Evolutionary conservation across 148 eudicot species (phyloP).

Genomic region (Heliamphora exappendiculata): DNA sequence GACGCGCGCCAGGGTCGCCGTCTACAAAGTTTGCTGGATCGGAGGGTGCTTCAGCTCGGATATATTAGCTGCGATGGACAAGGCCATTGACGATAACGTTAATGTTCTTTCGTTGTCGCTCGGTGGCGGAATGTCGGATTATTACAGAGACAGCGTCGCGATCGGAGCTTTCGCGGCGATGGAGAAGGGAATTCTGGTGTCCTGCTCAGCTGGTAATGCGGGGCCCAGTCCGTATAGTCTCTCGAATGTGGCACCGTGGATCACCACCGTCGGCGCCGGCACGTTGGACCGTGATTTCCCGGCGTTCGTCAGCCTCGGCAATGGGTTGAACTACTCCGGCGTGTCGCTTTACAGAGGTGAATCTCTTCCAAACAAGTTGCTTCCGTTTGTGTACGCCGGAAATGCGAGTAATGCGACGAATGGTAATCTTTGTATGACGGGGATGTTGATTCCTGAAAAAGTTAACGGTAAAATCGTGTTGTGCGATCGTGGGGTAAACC

Average conservation of each 20-base stretch:
- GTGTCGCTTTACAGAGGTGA: slow-evolving; percentile 39
- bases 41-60: slow-evolving; percentile 52
- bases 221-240: slow-evolving; percentile 36
- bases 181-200: slow-evolving; percentile 43
- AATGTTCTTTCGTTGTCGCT: slow-evolving; percentile 36
- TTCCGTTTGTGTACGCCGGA: slow-evolving; percentile 41
- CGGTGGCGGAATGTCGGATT: slow-evolving; percentile 39
- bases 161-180: slow-evolving; percentile 43
- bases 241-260: slow-evolving; percentile 45
- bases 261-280: slow-evolving; percentile 50
- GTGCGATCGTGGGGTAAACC: slow-evolving; percentile 39
- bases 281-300: slow-evolving; percentile 45
- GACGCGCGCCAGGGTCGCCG: slow-evolving; percentile 30
- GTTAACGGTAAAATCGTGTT: slow-evolving; percentile 39
- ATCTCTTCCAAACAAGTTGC: slow-evolving; percentile 19
- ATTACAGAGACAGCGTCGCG: slow-evolving; percentile 36
- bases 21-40: slow-evolving; percentile 44
- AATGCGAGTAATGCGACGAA: slow-evolving; percentile 28
- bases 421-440: slow-evolving; percentile 44
- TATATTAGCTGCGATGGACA: slow-evolving; percentile 35
- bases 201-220: slow-evolving; percentile 45
- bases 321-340: slow-evolving; percentile 37
- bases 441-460: slow-evolving; percentile 28
- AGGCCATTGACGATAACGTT: slow-evolving; percentile 31
- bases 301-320: slow-evolving; percentile 36